These are phyloP conservation scores for Lagenidium giganteum DNA, from an alignment of 352 stramenopile species.

Conservation along the genomic window DNA sequence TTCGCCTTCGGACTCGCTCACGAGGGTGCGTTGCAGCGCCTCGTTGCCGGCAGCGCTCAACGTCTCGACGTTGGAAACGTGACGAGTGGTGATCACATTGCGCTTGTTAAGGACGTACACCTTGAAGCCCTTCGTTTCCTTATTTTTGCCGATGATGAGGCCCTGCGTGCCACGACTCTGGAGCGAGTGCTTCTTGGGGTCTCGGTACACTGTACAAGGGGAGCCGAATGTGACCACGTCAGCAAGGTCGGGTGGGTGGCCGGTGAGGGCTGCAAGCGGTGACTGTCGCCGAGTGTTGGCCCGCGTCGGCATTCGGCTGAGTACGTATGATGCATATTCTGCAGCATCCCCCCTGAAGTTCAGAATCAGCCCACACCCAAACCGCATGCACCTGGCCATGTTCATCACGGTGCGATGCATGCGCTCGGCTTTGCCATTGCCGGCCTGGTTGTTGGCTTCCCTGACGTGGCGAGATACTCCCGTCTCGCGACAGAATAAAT, in stretches of 20 bases:
- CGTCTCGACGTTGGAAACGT: slow-evolving; percentile 12
- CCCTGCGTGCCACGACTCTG: background rate
- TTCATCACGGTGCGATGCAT: slow-evolving; percentile 7
- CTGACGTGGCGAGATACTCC: background rate
- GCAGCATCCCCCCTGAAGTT: slow-evolving; percentile 8
- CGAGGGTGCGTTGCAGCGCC: background rate
- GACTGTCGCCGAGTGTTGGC: slow-evolving; percentile 2
- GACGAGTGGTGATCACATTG: background rate
- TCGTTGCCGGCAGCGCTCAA: slow-evolving; percentile 2
- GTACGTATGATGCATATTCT: slow-evolving; percentile 6
- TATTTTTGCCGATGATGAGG: slow-evolving; percentile 5
- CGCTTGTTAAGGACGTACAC: slow-evolving; percentile 1
- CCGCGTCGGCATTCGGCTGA: slow-evolving; percentile 9
- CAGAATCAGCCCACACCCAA: slow-evolving; percentile 2
- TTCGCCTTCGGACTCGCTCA: background rate
- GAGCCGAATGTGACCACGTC: slow-evolving; percentile 8
- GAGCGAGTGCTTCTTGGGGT: slow-evolving; percentile 5
- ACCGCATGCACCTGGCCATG: slow-evolving; percentile 9
- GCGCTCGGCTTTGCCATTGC: slow-evolving; percentile 1
- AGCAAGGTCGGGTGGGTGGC: background rate
- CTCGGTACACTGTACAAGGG: slow-evolving; percentile 1
- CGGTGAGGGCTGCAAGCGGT: slow-evolving; percentile 3
- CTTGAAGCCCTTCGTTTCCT: slow-evolving; percentile 6
- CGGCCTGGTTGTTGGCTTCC: slow-evolving; percentile 1
- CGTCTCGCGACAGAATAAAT: slow-evolving; percentile 1